Evolutionary conservation across 2,329 filamentous ascomycete genomes (phyloP).

Genomic region (Tolypocladium capitatum): DNA sequence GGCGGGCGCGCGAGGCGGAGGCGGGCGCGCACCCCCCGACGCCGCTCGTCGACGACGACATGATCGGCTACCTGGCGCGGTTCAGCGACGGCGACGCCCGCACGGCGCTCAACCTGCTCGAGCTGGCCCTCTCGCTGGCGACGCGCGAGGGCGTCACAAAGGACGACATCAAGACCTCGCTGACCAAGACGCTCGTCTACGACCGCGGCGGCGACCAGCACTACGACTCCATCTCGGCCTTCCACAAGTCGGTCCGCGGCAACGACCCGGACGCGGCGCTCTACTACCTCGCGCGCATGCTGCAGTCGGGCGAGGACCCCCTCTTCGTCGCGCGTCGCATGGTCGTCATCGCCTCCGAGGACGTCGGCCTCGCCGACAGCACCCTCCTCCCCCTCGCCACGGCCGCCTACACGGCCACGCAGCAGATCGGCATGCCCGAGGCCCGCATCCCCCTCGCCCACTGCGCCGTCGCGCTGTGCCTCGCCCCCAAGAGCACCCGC

Average conservation of each 20-base stretch:
- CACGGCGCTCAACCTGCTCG: conserved; percentile 82
- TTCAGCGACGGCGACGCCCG: conserved; percentile 90
- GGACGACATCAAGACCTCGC: conserved; percentile 62
- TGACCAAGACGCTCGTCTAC: conserved; percentile 90
- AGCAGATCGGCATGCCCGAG: conserved; percentile 92
- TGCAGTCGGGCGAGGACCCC: conserved; percentile 87
- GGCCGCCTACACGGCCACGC: conserved; percentile 71
- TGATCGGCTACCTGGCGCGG: conserved; percentile 68
- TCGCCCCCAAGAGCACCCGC: conserved; percentile 76
- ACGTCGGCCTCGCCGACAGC: conserved; percentile 83
- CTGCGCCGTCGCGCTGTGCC: conserved; percentile 64
- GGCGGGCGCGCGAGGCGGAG: conserved; percentile 59
- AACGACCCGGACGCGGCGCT: conserved; percentile 75
- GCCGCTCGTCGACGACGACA: conserved; percentile 58
- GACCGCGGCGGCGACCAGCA: conserved; percentile 92
- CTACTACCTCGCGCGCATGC: conserved; percentile 93
- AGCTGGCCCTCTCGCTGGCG: conserved; percentile 66
- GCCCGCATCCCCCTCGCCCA: conserved; percentile 87
- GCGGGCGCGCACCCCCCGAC: conserved; percentile 25
- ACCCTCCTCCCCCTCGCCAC: conserved; percentile 72
- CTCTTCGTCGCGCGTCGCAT: conserved; percentile 85
- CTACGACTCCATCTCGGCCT: conserved; percentile 93
- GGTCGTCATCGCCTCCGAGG: conserved; percentile 89
- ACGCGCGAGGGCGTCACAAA: conserved; percentile 50
- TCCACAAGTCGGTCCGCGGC: conserved; percentile 90